phyloP scores from a whole-genome alignment of 2,329 filamentous ascomycete species.

The Cladosporium cucumerinum region DNA sequence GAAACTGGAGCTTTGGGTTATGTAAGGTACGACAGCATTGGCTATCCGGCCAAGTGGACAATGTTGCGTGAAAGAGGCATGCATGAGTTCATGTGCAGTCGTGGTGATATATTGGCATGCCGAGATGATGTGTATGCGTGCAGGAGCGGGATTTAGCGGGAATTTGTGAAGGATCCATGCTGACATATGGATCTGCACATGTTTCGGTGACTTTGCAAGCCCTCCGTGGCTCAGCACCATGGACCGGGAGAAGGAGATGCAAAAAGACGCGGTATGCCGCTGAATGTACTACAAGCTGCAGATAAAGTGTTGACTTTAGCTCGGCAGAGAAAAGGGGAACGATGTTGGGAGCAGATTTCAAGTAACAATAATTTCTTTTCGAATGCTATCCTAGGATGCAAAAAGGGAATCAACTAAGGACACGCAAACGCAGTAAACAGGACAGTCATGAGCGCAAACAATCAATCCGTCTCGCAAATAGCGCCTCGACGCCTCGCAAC shows the following conservation, averaged over 20 bases:
- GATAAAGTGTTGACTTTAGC: not conserved
- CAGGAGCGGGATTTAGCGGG: not conserved
- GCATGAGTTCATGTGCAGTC: not conserved
- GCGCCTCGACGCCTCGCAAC: slow-evolving; percentile 16
- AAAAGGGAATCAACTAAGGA: not conserved
- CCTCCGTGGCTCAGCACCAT: not conserved
- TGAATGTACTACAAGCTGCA: not conserved
- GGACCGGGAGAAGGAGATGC: not conserved
- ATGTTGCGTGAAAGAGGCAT: not conserved
- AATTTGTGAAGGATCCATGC: not conserved
- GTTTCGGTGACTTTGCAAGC: not conserved
- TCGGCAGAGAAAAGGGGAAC: not conserved
- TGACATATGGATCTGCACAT: not conserved
- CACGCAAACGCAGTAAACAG: slow-evolving; percentile 5
- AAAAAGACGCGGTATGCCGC: not conserved
- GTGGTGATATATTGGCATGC: not conserved
- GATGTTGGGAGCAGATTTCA: no score
- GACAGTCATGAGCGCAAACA: not conserved
- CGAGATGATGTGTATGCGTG: not conserved
- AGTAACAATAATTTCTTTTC: slow-evolving; percentile 12
- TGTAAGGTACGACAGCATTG: not conserved
- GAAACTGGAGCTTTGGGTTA: not conserved
- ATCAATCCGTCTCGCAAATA: not conserved
- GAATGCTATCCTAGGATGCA: slow-evolving; percentile 9
- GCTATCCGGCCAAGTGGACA: not conserved